These are phyloP conservation scores for Lichtheimia corymbifera DNA, from an alignment of 371 early-diverging fungal genomes.

Conservation along the genomic window DNA sequence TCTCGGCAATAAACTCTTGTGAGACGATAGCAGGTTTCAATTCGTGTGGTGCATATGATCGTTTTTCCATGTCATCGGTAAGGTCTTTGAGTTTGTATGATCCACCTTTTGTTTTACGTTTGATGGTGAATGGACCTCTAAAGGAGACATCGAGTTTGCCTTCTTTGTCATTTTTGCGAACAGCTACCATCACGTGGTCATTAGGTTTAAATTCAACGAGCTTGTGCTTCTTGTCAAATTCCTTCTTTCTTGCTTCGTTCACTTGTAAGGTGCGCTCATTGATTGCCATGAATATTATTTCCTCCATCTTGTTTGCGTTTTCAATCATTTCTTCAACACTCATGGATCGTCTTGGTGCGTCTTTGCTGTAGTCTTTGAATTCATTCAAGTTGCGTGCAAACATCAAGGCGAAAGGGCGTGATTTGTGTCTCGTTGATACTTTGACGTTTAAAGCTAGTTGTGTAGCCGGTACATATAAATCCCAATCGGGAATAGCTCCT, in stretches of 20 bases:
- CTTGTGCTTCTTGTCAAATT: not conserved
- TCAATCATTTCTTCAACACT: not conserved
- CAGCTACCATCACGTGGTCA: not conserved
- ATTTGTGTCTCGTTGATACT: slow-evolving; percentile 1
- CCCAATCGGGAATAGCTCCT: slow-evolving; percentile 8
- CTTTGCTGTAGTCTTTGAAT: not conserved
- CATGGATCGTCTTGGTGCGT: not conserved
- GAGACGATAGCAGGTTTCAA: not conserved
- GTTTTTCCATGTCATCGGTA: not conserved
- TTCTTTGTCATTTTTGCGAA: not conserved
- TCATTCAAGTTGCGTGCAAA: slow-evolving; percentile 21
- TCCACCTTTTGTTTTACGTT: slow-evolving; percentile 11
- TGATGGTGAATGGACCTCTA: slow-evolving; percentile 7
- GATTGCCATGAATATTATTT: not conserved
- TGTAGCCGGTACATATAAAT: slow-evolving; percentile 13
- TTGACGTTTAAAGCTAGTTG: slow-evolving; percentile 15
- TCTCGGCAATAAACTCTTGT: not conserved
- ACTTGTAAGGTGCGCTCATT: not conserved
- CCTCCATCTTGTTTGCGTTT: not conserved
- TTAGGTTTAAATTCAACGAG: not conserved
- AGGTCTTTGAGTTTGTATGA: slow-evolving; percentile 11
- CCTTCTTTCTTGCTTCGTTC: not conserved
- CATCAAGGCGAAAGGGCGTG: slow-evolving; percentile 16
- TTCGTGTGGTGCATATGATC: slow-evolving; percentile 1
- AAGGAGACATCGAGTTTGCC: not conserved